Conservation (phyloP, 2,329 filamentous ascomycete genomes). For the Epichloe hybrida region DNA sequence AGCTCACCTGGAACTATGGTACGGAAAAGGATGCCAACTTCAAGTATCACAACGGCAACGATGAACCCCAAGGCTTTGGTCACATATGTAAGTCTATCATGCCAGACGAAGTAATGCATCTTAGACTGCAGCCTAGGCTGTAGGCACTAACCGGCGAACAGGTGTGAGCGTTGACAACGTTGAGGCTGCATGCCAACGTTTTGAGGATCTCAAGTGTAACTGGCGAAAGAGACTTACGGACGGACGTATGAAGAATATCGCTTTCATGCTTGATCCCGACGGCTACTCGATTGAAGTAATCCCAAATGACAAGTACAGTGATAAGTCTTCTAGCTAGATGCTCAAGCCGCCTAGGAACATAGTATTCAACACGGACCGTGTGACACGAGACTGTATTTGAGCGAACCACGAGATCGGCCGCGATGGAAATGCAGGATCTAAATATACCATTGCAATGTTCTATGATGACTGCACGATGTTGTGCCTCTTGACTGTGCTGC, state of each 20-base stretch:
- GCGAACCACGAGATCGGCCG: not conserved
- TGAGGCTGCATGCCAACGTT: slow-evolving; percentile 73
- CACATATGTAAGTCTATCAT: slow-evolving; percentile 56
- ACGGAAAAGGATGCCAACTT: too few species aligned
- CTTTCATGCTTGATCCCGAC: slow-evolving; percentile 82
- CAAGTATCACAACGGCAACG: too few species aligned
- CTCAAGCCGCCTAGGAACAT: not conserved
- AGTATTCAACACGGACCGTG: not conserved
- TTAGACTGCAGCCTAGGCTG: too few species aligned
- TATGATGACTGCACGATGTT: not conserved
- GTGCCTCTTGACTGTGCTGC: too few species aligned
- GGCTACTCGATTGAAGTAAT: slow-evolving; percentile 71
- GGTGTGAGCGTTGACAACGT: slow-evolving; percentile 74
- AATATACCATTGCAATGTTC: not conserved
- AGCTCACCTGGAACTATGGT: too few species aligned
- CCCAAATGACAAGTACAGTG: slow-evolving; percentile 49
- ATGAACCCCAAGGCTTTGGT: too few species aligned
- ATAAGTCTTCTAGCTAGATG: slow-evolving; percentile 2
- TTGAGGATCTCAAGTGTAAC: slow-evolving; percentile 66
- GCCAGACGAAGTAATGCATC: not conserved
- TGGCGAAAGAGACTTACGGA: slow-evolving; percentile 97
- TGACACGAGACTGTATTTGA: not conserved
- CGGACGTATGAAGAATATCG: slow-evolving; percentile 84
- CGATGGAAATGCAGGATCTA: not conserved
- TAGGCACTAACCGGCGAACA: slow-evolving; percentile 19